A percentile compares a stretch with the other conserved stretches of the same genome.
These are phyloP conservation scores for Auriscalpium microsporum DNA, from an alignment of 768 basidiomycete species.

Conservation along the genomic window DNA sequence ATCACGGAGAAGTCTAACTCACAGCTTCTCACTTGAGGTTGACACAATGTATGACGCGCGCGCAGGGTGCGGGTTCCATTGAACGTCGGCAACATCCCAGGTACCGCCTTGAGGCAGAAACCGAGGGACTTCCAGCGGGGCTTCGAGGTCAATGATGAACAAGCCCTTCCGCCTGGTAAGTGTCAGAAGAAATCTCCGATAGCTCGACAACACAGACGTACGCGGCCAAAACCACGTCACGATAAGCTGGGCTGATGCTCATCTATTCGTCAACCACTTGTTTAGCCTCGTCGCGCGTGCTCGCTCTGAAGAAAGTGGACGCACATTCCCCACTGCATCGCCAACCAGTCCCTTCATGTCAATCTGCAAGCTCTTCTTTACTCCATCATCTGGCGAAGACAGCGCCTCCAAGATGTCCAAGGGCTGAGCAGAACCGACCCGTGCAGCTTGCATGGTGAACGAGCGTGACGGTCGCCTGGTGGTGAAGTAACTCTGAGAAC, in stretches of 20 bases:
- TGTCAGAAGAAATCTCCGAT: background rate
- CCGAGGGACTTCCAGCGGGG: slow-evolving; percentile 78
- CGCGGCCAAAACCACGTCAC: slow-evolving; percentile 89
- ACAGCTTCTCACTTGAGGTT: slow-evolving; percentile 86
- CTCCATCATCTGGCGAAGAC: slow-evolving; percentile 42
- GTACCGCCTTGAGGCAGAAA: slow-evolving; percentile 95
- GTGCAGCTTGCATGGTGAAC: background rate
- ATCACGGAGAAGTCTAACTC: slow-evolving; percentile 15
- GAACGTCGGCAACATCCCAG: slow-evolving; percentile 91
- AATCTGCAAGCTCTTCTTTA: slow-evolving; percentile 57
- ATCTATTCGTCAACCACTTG: slow-evolving; percentile 38
- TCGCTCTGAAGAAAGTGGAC: slow-evolving; percentile 20
- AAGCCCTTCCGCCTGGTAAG: slow-evolving; percentile 67
- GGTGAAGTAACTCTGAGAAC: slow-evolving; percentile 2
- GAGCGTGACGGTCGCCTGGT: background rate
- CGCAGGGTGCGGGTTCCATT: slow-evolving; percentile 81
- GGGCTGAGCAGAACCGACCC: background rate
- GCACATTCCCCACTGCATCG: slow-evolving; percentile 76
- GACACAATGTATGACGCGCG: slow-evolving; percentile 78
- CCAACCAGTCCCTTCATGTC: slow-evolving; percentile 76
- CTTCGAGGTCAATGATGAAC: slow-evolving; percentile 90
- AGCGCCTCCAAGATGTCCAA: slow-evolving; percentile 11
- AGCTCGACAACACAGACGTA: slow-evolving; percentile 27
- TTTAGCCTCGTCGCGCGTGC: background rate
- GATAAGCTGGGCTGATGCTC: slow-evolving; percentile 83